Conservation (phyloP, 306 rosid species). For the Rosa persica region DNA sequence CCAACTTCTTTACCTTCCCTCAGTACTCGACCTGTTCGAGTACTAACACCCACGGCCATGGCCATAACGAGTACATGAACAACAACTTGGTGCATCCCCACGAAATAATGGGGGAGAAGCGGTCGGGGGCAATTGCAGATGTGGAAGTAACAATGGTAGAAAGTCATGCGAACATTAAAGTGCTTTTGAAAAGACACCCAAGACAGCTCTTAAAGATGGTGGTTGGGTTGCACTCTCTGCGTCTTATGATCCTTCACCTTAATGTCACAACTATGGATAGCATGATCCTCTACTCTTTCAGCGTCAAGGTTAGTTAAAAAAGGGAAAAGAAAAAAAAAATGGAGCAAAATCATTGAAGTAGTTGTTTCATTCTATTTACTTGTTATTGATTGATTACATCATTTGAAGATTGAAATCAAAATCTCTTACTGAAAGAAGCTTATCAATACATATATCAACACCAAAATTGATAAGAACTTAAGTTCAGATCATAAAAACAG, state of each 20-base stretch:
- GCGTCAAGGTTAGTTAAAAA: slow-evolving; percentile 34
- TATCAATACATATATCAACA: background rate
- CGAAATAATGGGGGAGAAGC: slow-evolving; percentile 18
- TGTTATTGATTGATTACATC: background rate
- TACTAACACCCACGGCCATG: background rate
- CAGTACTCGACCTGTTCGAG: slow-evolving; percentile 27
- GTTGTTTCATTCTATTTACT: background rate
- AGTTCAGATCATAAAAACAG: no score
- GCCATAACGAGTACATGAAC: background rate
- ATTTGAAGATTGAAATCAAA: background rate
- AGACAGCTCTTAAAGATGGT: slow-evolving; percentile 44
- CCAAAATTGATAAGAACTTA: background rate
- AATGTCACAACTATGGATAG: slow-evolving; percentile 30
- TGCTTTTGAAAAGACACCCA: slow-evolving; percentile 28
- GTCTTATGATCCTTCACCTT: slow-evolving; percentile 39
- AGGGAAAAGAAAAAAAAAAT: no score
- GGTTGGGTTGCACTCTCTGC: slow-evolving; percentile 35
- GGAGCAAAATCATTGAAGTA: no score
- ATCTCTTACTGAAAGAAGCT: background rate
- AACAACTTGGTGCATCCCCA: background rate
- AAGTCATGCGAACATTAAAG: slow-evolving; percentile 40
- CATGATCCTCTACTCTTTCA: slow-evolving; percentile 42
- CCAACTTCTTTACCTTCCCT: slow-evolving; percentile 36
- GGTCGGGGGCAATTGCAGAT: slow-evolving; percentile 25
- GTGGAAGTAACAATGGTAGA: slow-evolving; percentile 47